Base-by-base conservation (phyloP, 78 protist species). In the Speleostelium caveatum region DNA sequence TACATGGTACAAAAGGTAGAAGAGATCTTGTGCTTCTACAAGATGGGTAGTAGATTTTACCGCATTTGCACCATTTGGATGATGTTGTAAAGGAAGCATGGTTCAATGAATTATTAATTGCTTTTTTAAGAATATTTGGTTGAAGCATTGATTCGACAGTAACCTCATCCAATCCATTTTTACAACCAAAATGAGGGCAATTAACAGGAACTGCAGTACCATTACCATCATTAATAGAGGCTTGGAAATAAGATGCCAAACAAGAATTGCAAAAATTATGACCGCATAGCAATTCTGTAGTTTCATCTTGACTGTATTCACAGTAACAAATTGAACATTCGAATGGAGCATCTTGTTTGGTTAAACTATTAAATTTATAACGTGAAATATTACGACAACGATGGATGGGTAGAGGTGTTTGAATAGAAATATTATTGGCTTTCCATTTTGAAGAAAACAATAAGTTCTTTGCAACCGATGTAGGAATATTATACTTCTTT, bases 281-380 rank as follows among this genome's bases (percentile, higher is more conserved):
- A 24, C 87, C 87, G 53, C 87, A 78, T 6, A 36, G 4, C 4
- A 78, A 55, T 36, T 78, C 76, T 7, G 38, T 41, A 36, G 26
- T 58, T n/a, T n/a, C 24, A 8, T 58, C 49, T 16, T 16, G 0
- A 0, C 16, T 24, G 19, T 49, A 60, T 0, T 63, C 76, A 38
- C 87, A 78, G 16, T 66, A 78, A 30, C 87, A 78, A 78, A 78
- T 78, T 30, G 87, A 36, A 36, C 87, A 78, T 3, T 72, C 65
- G 22, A 14, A 0, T 28, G 2, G 39, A 7, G 0, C 16, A 10
- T 2, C 39, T 30, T 17, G 16, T 3, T 28, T 22, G 33, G 19
- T 6, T 8, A 72, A 8, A 2, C 19, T 7, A 4, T 72, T 72
- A 32, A 72, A 72, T 51, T 22, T 51, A 33, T 30, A 72, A 21